phyloP scores from a whole-genome alignment of 2,329 filamentous ascomycete species.

The Alternaria tenuissima region DNA sequence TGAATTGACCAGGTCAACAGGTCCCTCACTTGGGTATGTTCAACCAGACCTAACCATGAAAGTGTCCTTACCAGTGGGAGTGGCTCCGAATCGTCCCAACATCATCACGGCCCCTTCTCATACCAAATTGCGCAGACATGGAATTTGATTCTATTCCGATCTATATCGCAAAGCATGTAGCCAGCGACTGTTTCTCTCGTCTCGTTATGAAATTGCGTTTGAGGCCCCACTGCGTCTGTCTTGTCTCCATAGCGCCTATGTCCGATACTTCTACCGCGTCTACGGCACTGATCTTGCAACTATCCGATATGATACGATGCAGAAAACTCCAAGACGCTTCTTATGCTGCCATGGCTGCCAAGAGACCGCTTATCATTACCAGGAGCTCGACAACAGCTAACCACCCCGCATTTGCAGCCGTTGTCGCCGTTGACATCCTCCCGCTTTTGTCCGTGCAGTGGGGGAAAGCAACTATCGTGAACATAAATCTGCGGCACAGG shows the following conservation, averaged over 20 bases:
- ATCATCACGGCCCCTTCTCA: not conserved
- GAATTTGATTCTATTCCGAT: not conserved
- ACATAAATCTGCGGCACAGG: not conserved
- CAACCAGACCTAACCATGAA: not conserved
- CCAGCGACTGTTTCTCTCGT: not conserved
- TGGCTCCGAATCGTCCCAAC: not conserved
- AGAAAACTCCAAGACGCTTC: slow-evolving; percentile 6
- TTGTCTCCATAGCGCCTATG: not conserved
- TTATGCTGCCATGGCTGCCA: slow-evolving; percentile 21
- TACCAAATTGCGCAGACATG: not conserved
- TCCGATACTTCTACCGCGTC: slow-evolving; percentile 6
- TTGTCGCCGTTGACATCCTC: slow-evolving; percentile 10
- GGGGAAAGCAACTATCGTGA: not conserved
- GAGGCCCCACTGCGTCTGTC: slow-evolving; percentile 3
- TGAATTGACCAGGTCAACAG: not conserved
- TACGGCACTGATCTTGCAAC: not conserved
- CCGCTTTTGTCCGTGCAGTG: not conserved
- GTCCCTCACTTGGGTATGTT: not conserved
- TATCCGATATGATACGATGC: slow-evolving; percentile 1
- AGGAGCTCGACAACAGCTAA: slow-evolving; percentile 8
- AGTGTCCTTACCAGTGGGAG: not conserved
- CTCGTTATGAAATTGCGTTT: not conserved
- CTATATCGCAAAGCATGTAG: not conserved
- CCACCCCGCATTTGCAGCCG: slow-evolving; percentile 12
- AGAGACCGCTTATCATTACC: slow-evolving; percentile 16